Conservation (phyloP, 1,284 basidiomycete species). For the Boletus mariae region DNA sequence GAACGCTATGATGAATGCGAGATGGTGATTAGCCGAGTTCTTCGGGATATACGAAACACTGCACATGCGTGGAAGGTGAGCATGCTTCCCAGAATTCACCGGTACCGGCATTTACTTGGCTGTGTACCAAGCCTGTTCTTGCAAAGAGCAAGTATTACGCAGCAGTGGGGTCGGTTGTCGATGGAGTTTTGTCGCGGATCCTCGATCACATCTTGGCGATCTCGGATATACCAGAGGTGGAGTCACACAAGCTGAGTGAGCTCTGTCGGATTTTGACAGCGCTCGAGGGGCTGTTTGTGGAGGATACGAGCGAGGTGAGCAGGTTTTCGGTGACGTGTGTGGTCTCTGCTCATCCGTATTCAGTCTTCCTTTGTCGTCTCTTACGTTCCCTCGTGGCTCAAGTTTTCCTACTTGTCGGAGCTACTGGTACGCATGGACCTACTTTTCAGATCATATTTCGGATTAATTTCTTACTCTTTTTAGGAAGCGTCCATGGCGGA, state of each 20-base stretch:
- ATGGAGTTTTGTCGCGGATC: constrained; percentile 68
- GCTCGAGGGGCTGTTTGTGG: constrained; percentile 78
- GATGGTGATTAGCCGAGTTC: constrained; percentile 61
- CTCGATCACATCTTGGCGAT: constrained; percentile 76
- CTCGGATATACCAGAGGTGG: constrained; percentile 87
- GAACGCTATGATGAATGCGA: constrained; percentile 79
- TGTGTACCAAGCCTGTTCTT: constrained; percentile 48
- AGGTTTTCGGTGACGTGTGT: not conserved
- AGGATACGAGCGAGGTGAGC: constrained; percentile 55
- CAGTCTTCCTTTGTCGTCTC: constrained; percentile 69
- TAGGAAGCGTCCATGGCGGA: constrained; percentile 93
- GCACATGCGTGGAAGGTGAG: constrained; percentile 74
- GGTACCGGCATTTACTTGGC: constrained; percentile 9
- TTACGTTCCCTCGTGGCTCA: constrained; percentile 90
- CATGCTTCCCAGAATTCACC: not conserved
- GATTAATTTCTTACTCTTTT: constrained; percentile 10
- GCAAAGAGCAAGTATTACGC: constrained; percentile 63
- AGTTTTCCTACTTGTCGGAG: constrained; percentile 90
- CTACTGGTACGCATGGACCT: constrained; percentile 60
- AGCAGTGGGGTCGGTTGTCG: constrained; percentile 72
- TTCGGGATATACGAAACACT: constrained; percentile 64
- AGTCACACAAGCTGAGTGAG: constrained; percentile 81
- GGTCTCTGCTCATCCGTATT: constrained; percentile 6
- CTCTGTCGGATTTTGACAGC: constrained; percentile 77
- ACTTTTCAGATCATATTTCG: not conserved